Conservation (phyloP, 192 early-diverging fungal species). For the Mortierella antarctica region DNA sequence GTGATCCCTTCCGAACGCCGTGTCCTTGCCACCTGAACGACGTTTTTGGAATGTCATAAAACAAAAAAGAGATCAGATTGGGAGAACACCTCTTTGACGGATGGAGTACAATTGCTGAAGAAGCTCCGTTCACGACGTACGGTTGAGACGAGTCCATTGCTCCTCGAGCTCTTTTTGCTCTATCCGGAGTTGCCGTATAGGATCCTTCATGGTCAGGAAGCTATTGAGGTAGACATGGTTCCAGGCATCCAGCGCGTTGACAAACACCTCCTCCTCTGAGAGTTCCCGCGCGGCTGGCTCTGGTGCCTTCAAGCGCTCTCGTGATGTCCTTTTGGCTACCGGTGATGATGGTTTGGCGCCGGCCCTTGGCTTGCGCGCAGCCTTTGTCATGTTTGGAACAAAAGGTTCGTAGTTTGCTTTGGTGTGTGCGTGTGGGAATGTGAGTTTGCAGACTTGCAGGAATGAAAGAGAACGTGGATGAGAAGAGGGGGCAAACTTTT, state of each 20-base stretch:
- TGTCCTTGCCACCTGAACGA: constrained; percentile 9
- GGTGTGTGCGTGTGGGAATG: too few relatives aligned
- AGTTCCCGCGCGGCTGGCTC: not conserved
- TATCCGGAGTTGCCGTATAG: constrained; percentile 11
- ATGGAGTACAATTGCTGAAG: not conserved
- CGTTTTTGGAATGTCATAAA: not conserved
- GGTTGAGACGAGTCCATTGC: constrained; percentile 12
- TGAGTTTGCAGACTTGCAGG: too few relatives aligned
- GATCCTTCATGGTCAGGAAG: constrained; percentile 20
- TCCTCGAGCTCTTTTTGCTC: constrained; percentile 20
- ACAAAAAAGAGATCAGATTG: not conserved
- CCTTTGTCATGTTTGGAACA: too few relatives aligned
- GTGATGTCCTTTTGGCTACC: too few relatives aligned
- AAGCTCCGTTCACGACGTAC: constrained; percentile 4
- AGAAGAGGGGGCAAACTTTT: too few relatives aligned
- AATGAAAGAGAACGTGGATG: too few relatives aligned
- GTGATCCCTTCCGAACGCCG: not conserved
- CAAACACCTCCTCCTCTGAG: constrained; percentile 5
- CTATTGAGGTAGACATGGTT: constrained; percentile 22
- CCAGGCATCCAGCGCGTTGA: constrained; percentile 13
- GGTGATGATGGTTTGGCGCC: not conserved
- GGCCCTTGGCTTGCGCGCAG: too few relatives aligned
- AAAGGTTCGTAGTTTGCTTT: too few relatives aligned
- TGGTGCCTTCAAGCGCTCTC: too few relatives aligned
- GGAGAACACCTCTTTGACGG: too few relatives aligned